These are phyloP conservation scores for Sextonia rubra DNA, from an alignment of 164 flowering plant genomes.

Conservation along the genomic window DNA sequence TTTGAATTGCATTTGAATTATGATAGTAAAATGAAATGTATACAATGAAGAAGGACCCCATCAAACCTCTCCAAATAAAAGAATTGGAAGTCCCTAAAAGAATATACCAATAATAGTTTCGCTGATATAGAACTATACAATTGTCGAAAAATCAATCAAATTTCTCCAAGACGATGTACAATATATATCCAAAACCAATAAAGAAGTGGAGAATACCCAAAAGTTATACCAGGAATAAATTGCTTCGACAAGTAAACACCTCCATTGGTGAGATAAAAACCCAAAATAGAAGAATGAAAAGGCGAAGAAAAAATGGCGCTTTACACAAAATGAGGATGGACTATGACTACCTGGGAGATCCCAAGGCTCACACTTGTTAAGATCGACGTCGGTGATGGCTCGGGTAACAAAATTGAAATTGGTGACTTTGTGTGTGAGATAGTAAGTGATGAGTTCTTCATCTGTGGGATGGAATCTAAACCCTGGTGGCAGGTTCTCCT, in stretches of 20 bases:
- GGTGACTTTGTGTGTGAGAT: slow-evolving; percentile 61
- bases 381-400: slow-evolving; percentile 61
- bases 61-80: not conserved
- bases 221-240: not conserved
- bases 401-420: slow-evolving; percentile 47
- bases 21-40: too few species aligned
- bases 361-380: slow-evolving; percentile 84
- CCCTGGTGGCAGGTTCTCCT: slow-evolving; percentile 70
- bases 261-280: not conserved
- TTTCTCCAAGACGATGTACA: not conserved
- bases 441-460: slow-evolving; percentile 65
- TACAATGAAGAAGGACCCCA: not conserved
- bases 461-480: slow-evolving; percentile 80
- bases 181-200: not conserved
- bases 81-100: not conserved
- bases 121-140: too few species aligned
- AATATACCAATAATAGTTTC: too few species aligned
- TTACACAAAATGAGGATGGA: not conserved
- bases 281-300: not conserved
- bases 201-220: not conserved
- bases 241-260: not conserved
- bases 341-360: slow-evolving; percentile 57
- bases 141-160: too few species aligned
- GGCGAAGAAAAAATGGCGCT: not conserved
- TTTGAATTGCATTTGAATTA: not conserved